Evolutionary conservation across 1,139 yeast species (phyloP), one percentile per base, ranked within the genome.

Genomic region (Pneumocystis murina): DNA sequence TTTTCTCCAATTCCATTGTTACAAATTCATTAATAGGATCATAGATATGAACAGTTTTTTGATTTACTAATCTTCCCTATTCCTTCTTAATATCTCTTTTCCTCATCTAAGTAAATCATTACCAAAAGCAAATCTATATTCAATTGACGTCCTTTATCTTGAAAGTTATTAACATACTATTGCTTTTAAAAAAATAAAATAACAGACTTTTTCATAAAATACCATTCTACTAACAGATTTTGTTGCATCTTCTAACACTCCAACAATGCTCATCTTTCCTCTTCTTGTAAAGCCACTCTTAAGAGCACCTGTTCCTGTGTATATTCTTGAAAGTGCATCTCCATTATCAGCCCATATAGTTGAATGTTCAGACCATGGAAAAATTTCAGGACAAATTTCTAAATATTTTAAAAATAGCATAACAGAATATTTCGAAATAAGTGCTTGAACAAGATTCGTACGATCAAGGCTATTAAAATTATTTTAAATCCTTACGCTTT

Each of bases 331-430:
- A 10, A 94, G 82, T 66, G 94, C 96, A 74, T 94, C 98, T 61
- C 98, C 99, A 73, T 92, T 91, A 74, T 94, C 97, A 0, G 98
- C 99, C 98, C 98, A 94, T 30, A 92, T 75, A 3, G 85, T 78
- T 70, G 90, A 87, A 71, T 91, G 97, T 66, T 81, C 84, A 57
- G 75, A 72, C 72, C 84, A 79, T 59, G 87, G 75, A 28, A 84
- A 92, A 10, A 74, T 70, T 73, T 57, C 62, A 2, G 63, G 61
- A 41, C 72, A 71, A 65, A 75, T 75, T 62, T 74, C 72, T 64
- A 80, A 79, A 70, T 83, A 85, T 63, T 79, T 80, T 60, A 89
- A 72, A 68, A 89, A 86, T 64, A 82, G 77, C 65, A 86, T 85
- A 62, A 92, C 75, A 1, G 89, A 86, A 64, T 80, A 80, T 62